These are phyloP conservation scores for Peronospora tabacina DNA, from an alignment of 352 stramenopile genomes.

Conservation along the genomic window DNA sequence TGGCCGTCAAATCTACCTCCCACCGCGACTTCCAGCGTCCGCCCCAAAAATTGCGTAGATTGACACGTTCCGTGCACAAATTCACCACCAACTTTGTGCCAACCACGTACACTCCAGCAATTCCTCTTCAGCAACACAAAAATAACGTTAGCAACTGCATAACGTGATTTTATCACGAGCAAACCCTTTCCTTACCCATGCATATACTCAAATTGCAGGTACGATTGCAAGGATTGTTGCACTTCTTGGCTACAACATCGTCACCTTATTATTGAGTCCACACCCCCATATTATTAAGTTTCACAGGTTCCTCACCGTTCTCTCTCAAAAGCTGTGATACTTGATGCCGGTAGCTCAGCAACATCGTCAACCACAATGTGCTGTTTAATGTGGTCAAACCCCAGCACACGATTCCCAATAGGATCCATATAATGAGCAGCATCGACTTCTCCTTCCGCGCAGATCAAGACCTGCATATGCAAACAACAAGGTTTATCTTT, in stretches of 20 bases:
- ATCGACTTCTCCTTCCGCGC: slow-evolving; percentile 74
- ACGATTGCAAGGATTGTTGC: slow-evolving; percentile 69
- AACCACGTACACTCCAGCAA: slow-evolving; percentile 66
- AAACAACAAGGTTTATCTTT: neutral
- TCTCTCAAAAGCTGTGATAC: slow-evolving; percentile 50
- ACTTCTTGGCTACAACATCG: slow-evolving; percentile 22
- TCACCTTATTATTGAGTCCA: neutral
- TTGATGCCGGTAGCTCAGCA: slow-evolving; percentile 32
- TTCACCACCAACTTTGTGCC: slow-evolving; percentile 63
- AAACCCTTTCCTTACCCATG: slow-evolving; percentile 26
- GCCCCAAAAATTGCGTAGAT: slow-evolving; percentile 87
- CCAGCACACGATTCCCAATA: slow-evolving; percentile 61
- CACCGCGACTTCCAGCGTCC: slow-evolving; percentile 78
- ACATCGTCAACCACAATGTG: slow-evolving; percentile 50
- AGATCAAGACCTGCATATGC: slow-evolving; percentile 62
- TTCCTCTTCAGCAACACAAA: slow-evolving; percentile 37
- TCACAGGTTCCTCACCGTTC: slow-evolving; percentile 62
- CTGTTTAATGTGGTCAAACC: slow-evolving; percentile 84
- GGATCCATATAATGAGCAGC: slow-evolving; percentile 78
- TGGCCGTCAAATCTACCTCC: slow-evolving; percentile 54
- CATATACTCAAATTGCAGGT: slow-evolving; percentile 84
- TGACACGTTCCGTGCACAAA: slow-evolving; percentile 79
- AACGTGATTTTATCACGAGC: neutral
- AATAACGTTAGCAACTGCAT: neutral
- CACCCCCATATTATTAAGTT: neutral